phyloP scores from a whole-genome alignment of 208 protist genomes.

The Trypanosoma brucei region DNA sequence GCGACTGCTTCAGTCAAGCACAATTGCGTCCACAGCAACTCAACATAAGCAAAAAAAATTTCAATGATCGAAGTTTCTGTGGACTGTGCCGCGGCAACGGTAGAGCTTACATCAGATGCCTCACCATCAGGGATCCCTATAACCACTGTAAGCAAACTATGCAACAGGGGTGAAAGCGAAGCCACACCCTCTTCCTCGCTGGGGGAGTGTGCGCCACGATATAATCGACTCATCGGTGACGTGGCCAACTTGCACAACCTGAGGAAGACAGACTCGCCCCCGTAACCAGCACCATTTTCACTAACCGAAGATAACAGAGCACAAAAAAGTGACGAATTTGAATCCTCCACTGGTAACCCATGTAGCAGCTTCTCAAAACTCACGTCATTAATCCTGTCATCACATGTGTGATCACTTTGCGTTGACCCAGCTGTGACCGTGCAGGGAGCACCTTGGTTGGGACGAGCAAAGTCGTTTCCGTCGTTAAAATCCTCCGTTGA shows the following conservation, averaged over 20 bases:
- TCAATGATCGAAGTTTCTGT: slow-evolving; percentile 10
- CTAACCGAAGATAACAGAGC: not conserved
- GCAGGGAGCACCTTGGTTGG: too few species aligned
- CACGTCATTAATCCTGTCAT: not conserved
- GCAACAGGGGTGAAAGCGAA: not conserved
- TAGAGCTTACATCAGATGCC: not conserved
- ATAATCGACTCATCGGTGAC: not conserved
- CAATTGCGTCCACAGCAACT: slow-evolving; percentile 29
- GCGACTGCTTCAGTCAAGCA: slow-evolving; percentile 20
- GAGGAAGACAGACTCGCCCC: not conserved
- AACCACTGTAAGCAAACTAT: not conserved
- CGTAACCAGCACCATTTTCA: not conserved
- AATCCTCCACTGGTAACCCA: not conserved
- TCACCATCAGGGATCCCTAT: not conserved
- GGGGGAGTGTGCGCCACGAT: not conserved
- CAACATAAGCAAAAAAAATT: slow-evolving; percentile 23
- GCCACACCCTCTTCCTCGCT: not conserved
- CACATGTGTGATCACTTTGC: too few species aligned
- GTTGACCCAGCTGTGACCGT: too few species aligned
- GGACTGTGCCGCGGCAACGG: not conserved
- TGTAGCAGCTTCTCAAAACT: not conserved
- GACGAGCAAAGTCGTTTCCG: too few species aligned
- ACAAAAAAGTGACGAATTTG: not conserved
- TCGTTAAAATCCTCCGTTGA: not conserved
- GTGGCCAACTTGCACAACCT: not conserved